A percentile compares a stretch with the other conserved stretches of the same genome.
Conservation (phyloP, 768 basidiomycete genomes). For the Amanita brunnescens region DNA sequence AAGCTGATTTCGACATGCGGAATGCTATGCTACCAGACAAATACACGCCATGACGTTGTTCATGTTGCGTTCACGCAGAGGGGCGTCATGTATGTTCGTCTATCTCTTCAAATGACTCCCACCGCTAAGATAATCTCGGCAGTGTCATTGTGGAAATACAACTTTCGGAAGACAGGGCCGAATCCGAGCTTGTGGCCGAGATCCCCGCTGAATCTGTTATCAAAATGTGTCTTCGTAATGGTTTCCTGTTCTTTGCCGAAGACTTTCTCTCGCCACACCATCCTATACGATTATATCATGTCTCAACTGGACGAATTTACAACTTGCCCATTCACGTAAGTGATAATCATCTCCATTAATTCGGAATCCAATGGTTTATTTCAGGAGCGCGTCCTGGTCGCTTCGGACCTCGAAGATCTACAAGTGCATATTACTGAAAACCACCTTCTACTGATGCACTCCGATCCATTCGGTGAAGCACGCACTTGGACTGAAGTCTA, state of each 20-base stretch:
- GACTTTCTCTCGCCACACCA: not conserved
- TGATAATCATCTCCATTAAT: not conserved
- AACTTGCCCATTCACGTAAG: not conserved
- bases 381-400: not conserved
- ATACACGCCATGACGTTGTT: not conserved
- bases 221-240: not conserved
- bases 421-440: not conserved
- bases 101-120: not conserved
- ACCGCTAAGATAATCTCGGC: not conserved
- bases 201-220: not conserved
- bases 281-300: not conserved
- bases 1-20: not conserved
- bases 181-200: not conserved
- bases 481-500: not conserved
- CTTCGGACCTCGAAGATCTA: not conserved
- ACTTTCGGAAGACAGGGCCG: not conserved
- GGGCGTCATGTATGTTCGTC: not conserved
- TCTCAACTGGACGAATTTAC: not conserved
- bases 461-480: not conserved
- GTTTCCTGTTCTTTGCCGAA: not conserved
- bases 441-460: not conserved
- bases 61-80: not conserved
- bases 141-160: not conserved
- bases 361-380: not conserved
- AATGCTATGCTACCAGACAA: not conserved